Conservation (phyloP, 768 basidiomycete species). For the Asterophora lycoperdoides region DNA sequence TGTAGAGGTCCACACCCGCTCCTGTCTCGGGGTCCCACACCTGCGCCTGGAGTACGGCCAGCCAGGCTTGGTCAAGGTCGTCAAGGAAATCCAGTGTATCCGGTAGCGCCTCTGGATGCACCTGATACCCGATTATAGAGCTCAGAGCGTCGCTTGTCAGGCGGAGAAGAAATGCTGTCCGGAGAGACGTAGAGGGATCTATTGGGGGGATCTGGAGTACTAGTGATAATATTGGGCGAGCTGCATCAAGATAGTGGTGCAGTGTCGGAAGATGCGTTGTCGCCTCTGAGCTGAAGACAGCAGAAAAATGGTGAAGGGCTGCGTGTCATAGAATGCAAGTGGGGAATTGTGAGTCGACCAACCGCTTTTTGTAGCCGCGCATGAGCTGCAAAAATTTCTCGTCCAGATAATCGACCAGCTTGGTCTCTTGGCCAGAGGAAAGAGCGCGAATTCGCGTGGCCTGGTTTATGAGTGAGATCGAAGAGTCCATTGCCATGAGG, state of each 20-base stretch:
- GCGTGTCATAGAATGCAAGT: constrained; percentile 2
- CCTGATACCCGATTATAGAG: constrained; percentile 58
- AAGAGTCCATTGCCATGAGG: not conserved
- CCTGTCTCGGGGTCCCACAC: constrained; percentile 58
- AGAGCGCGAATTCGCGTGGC: constrained; percentile 29
- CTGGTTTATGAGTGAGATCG: not conserved
- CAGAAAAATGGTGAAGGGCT: not conserved
- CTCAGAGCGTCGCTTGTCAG: constrained; percentile 64
- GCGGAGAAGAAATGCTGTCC: constrained; percentile 64
- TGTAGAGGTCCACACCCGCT: constrained; percentile 31
- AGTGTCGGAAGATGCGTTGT: constrained; percentile 56
- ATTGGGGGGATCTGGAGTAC: constrained; percentile 35
- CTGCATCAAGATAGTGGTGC: constrained; percentile 51
- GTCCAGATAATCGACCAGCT: constrained; percentile 62
- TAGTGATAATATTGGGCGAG: no score
- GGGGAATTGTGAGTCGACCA: constrained; percentile 19
- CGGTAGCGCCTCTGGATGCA: constrained; percentile 39
- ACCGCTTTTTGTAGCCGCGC: constrained; percentile 77
- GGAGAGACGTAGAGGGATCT: constrained; percentile 63
- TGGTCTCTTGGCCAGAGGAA: constrained; percentile 56
- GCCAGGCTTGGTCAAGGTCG: constrained; percentile 74
- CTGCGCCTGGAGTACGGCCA: constrained; percentile 57
- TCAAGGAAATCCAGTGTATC: constrained; percentile 63
- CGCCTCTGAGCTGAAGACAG: constrained; percentile 37
- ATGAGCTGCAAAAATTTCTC: constrained; percentile 60